These are phyloP conservation scores for Pseudocohnilembus persalinus DNA, from an alignment of 169 alveolate species.

Conservation along the genomic window DNA sequence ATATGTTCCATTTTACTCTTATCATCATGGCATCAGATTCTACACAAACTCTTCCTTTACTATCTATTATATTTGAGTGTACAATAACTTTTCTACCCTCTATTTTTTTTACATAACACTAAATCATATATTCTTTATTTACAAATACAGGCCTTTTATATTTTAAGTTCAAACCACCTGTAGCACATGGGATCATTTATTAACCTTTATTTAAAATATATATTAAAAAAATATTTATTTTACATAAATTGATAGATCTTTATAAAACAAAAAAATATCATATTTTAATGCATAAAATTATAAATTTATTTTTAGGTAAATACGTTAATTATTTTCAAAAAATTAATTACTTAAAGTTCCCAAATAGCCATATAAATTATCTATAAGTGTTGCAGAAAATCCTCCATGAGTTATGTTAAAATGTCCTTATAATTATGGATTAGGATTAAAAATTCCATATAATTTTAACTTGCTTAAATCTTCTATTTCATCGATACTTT, in stretches of 20 bases:
- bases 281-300: no score
- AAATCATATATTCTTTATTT: slow-evolving; percentile 33
- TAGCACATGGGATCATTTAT: slow-evolving; percentile 30
- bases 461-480: neutral
- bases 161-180: slow-evolving; percentile 37
- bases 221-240: no score
- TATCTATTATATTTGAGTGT: slow-evolving; percentile 19
- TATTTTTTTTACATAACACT: slow-evolving; percentile 18
- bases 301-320: no score
- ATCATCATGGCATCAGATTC: slow-evolving; percentile 25
- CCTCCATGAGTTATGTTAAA: slow-evolving; percentile 40
- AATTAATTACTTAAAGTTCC: slow-evolving; percentile 10
- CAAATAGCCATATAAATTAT: slow-evolving; percentile 36
- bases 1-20: slow-evolving; percentile 34
- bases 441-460: slow-evolving; percentile 3
- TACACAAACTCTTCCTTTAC: slow-evolving; percentile 4
- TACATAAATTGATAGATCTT: no score
- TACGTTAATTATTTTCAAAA: no score
- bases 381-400: slow-evolving; percentile 30
- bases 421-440: slow-evolving; percentile 33
- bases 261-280: no score
- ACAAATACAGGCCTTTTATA: slow-evolving; percentile 36
- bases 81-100: slow-evolving; percentile 38
- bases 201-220: neutral
- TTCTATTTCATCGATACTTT: neutral